phyloP scores from a whole-genome alignment of 441 rosid species.

The Gossypium schwendimanii region DNA sequence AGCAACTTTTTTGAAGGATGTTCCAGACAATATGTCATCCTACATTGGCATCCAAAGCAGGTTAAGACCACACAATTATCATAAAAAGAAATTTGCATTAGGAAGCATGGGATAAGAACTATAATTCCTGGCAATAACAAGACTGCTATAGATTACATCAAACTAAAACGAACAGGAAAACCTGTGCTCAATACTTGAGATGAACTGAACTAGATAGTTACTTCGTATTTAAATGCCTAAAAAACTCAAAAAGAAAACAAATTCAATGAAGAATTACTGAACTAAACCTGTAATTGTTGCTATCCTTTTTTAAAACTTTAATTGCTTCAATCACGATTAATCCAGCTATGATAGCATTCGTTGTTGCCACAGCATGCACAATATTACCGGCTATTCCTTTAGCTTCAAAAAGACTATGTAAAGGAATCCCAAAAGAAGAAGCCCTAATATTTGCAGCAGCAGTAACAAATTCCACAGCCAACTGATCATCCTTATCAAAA shows the following conservation, averaged over 20 bases:
- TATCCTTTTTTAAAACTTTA: constrained; percentile 73
- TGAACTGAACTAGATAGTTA: background rate
- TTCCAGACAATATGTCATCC: constrained; percentile 95
- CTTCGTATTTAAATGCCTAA: background rate
- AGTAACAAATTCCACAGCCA: constrained; percentile 94
- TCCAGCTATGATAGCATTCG: constrained; percentile 90
- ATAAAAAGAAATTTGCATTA: background rate
- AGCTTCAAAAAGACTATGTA: constrained; percentile 95
- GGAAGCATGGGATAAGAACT: background rate
- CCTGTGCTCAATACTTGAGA: background rate
- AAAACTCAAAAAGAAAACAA: constrained; percentile 5
- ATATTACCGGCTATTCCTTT: constrained; percentile 98
- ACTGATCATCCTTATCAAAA: constrained; percentile 96
- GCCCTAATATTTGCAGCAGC: constrained; percentile 99
- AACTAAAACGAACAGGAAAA: background rate
- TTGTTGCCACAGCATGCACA: constrained; percentile 97
- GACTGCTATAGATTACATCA: background rate
- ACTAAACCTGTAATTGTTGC: constrained; percentile 60
- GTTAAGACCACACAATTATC: background rate
- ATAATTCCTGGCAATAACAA: background rate
- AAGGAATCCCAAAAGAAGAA: constrained; percentile 78
- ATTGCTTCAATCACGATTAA: constrained; percentile 93
- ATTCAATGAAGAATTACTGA: background rate
- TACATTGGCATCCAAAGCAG: constrained; percentile 21
- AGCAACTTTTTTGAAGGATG: constrained; percentile 79